These are phyloP conservation scores for Phytophthora ramorum DNA, from an alignment of 352 stramenopile genomes.

Conservation along the genomic window DNA sequence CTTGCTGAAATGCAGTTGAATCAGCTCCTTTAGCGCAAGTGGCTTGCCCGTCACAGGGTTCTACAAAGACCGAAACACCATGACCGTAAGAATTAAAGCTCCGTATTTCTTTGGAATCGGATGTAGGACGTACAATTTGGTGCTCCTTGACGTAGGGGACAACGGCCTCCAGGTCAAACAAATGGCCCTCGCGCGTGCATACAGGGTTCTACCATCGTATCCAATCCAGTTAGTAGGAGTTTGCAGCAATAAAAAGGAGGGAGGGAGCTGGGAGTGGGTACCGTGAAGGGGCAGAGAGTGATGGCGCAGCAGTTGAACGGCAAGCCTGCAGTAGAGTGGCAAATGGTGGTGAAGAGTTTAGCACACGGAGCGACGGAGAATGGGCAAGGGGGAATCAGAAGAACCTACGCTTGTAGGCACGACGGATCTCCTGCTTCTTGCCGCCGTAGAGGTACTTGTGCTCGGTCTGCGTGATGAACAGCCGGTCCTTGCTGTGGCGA, in stretches of 20 bases:
- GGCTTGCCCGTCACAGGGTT: slow-evolving; percentile 96
- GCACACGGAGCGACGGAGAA: neutral
- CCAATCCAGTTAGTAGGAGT: slow-evolving; percentile 3
- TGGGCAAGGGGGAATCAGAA: neutral
- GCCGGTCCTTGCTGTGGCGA: slow-evolving; percentile 89
- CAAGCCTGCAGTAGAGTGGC: slow-evolving; percentile 60
- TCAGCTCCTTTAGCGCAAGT: slow-evolving; percentile 94
- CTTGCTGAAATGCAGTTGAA: slow-evolving; percentile 88
- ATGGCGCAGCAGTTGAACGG: slow-evolving; percentile 99
- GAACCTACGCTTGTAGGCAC: slow-evolving; percentile 75
- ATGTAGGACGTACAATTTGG: slow-evolving; percentile 76
- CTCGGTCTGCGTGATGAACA: slow-evolving; percentile 92
- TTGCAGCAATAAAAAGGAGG: neutral
- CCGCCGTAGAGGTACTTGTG: slow-evolving; percentile 94
- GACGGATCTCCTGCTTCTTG: slow-evolving; percentile 89
- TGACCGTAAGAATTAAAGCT: neutral
- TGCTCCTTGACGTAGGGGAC: slow-evolving; percentile 97
- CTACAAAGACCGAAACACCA: slow-evolving; percentile 27
- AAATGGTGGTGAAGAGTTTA: neutral
- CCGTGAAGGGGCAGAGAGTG: slow-evolving; percentile 91
- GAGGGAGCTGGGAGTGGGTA: slow-evolving; percentile 17
- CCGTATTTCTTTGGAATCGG: neutral
- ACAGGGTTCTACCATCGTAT: slow-evolving; percentile 86
- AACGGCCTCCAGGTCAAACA: slow-evolving; percentile 98
- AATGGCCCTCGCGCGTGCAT: slow-evolving; percentile 93